These are phyloP conservation scores for Talaromyces sp. DNA, from an alignment of 2,329 filamentous ascomycete species.

Conservation along the genomic window DNA sequence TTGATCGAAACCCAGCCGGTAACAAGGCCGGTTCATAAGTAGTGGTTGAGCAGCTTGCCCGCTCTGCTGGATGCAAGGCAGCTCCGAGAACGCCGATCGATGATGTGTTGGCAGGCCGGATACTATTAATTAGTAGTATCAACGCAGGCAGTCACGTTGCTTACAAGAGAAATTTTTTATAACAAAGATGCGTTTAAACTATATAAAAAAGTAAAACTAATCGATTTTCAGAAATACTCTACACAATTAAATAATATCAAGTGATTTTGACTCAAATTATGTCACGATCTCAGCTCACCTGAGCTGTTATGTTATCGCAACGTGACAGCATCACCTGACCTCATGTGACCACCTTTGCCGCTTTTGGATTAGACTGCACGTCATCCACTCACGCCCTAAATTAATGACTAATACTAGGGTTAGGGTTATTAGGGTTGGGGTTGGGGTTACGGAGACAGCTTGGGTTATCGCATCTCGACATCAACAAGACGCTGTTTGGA, in stretches of 20 bases:
- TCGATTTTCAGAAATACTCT: not conserved
- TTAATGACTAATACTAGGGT: not conserved
- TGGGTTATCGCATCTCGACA: too few relatives aligned
- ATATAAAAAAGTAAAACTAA: not conserved
- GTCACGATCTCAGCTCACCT: not conserved
- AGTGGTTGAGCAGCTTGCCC: not conserved
- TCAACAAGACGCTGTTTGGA: too few relatives aligned
- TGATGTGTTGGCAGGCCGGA: not conserved
- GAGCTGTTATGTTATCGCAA: too few relatives aligned
- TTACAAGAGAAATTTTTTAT: not conserved
- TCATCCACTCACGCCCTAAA: too few relatives aligned
- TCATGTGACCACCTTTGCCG: not conserved
- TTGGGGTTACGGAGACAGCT: too few relatives aligned
- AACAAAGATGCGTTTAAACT: not conserved
- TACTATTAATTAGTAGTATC: too few relatives aligned
- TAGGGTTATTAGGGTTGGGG: too few relatives aligned
- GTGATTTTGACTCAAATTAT: not conserved
- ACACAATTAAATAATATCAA: not conserved
- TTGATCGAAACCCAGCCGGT: not conserved
- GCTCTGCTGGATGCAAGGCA: not conserved
- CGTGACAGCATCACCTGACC: not conserved
- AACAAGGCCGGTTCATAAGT: not conserved
- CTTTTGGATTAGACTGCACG: not conserved
- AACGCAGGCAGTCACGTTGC: not conserved
- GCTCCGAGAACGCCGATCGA: not conserved